phyloP scores from a whole-genome alignment of 2,329 filamentous ascomycete species.

The Aureobasidium sp. region DNA sequence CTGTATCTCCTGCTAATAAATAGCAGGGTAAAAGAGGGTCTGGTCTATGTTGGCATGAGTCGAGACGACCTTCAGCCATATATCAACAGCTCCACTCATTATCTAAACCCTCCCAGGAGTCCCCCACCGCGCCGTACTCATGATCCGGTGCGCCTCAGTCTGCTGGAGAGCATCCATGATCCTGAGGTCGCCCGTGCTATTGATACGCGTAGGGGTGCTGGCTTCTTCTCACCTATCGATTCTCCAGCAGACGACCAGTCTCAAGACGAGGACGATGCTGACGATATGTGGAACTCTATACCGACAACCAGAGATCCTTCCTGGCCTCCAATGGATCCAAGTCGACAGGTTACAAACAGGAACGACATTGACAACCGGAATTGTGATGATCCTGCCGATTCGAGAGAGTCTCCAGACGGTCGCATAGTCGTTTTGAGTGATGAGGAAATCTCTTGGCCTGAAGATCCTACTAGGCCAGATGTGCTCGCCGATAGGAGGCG shows the following conservation, averaged over 20 bases:
- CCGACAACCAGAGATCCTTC: not conserved
- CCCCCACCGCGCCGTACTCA: conserved; percentile 18
- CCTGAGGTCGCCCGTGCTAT: conserved; percentile 17
- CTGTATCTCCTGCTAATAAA: conserved; percentile 27
- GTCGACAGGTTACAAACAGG: not conserved
- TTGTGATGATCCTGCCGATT: not conserved
- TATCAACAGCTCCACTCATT: conserved; percentile 40
- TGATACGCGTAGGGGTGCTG: not conserved
- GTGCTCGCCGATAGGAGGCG: conserved; percentile 16
- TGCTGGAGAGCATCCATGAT: conserved; percentile 20
- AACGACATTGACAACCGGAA: not conserved
- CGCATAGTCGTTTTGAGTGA: conserved; percentile 10
- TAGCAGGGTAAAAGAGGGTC: conserved; percentile 73
- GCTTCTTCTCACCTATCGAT: conserved; percentile 12
- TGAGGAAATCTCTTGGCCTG: conserved; percentile 17
- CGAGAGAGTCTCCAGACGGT: not conserved
- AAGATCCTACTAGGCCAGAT: conserved; percentile 16
- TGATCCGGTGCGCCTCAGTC: conserved; percentile 19
- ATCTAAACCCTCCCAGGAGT: conserved; percentile 13
- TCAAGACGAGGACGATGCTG: conserved; percentile 7
- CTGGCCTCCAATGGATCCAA: conserved; percentile 16
- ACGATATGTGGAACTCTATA: conserved; percentile 8
- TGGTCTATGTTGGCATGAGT: conserved; percentile 86
- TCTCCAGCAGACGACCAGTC: conserved; percentile 1
- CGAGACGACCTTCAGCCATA: conserved; percentile 62